A percentile compares a stretch with the other conserved stretches of the same genome.
These are phyloP conservation scores for Backusella liffmaniae DNA, from an alignment of 192 early-diverging fungal genomes.

Conservation along the genomic window DNA sequence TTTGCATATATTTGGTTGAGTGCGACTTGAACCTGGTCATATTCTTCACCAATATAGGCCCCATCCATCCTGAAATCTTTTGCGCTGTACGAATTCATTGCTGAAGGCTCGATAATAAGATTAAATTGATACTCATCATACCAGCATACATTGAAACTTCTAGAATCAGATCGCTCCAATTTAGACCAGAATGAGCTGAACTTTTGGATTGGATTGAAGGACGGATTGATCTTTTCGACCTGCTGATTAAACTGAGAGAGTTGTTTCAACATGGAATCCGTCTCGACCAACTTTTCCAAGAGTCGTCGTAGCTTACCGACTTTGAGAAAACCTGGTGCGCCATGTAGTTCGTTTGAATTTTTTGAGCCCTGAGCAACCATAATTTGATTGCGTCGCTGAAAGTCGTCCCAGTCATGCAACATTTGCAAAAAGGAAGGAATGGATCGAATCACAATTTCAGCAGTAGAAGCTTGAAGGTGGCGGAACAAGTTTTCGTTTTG, in stretches of 20 bases:
- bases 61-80: neutral
- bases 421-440: conserved; percentile 45
- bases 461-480: conserved; percentile 44
- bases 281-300: conserved; percentile 42
- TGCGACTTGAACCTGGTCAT: neutral
- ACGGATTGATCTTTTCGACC: neutral
- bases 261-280: conserved; percentile 46
- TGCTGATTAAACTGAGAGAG: conserved; percentile 13
- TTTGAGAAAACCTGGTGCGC: conserved; percentile 49
- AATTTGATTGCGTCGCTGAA: conserved; percentile 41
- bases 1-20: neutral
- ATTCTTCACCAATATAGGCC: neutral
- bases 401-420: conserved; percentile 35
- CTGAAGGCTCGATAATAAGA: conserved; percentile 25
- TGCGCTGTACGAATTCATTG: neutral
- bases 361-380: conserved; percentile 34
- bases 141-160: conserved; percentile 42
- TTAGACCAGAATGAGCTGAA: conserved; percentile 34
- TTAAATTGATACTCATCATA: conserved; percentile 49
- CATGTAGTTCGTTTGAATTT: conserved; percentile 15
- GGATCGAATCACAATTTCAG: conserved; percentile 50
- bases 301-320: conserved; percentile 47
- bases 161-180: conserved; percentile 15
- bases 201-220: conserved; percentile 9
- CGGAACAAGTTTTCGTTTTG: conserved; percentile 19